Conservation (phyloP, 148 eudicot genomes). For the Camellia granthamiana region DNA sequence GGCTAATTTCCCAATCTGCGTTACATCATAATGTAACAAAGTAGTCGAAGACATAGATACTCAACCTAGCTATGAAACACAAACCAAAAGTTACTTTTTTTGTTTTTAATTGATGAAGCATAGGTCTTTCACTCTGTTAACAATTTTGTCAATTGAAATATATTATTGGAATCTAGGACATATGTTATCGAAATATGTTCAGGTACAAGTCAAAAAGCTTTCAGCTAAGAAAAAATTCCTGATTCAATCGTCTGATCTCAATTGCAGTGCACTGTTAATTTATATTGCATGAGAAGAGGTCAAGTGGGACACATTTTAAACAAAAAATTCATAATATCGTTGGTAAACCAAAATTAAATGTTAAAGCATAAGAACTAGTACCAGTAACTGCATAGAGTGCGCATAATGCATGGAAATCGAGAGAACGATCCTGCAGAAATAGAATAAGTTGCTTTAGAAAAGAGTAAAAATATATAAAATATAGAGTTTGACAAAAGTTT, state of each 20-base stretch:
- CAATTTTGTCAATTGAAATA: too few species aligned
- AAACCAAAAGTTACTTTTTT: too few species aligned
- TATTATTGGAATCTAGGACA: too few species aligned
- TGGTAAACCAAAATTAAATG: conserved; percentile 3
- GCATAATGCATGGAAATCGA: conserved; percentile 82
- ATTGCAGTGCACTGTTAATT: not conserved
- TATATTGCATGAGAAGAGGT: conserved; percentile 1
- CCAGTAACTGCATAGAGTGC: conserved; percentile 94
- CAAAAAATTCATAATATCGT: not conserved
- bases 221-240: conserved; percentile 7
- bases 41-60: too few species aligned
- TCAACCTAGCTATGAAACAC: too few species aligned
- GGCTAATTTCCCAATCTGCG: too few species aligned
- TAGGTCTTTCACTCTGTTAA: too few species aligned
- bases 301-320: not conserved
- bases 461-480: not conserved
- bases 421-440: conserved; percentile 79
- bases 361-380: conserved; percentile 26
- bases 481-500: not conserved
- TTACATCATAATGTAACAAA: too few species aligned
- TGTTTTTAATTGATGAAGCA: too few species aligned
- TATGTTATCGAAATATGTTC: not conserved
- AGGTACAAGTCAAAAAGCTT: not conserved
- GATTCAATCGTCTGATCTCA: not conserved
- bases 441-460: conserved; percentile 25